Evolutionary conservation across 179 eudicot genomes (phyloP).

Genomic region (Monotropa hypopitys): DNA sequence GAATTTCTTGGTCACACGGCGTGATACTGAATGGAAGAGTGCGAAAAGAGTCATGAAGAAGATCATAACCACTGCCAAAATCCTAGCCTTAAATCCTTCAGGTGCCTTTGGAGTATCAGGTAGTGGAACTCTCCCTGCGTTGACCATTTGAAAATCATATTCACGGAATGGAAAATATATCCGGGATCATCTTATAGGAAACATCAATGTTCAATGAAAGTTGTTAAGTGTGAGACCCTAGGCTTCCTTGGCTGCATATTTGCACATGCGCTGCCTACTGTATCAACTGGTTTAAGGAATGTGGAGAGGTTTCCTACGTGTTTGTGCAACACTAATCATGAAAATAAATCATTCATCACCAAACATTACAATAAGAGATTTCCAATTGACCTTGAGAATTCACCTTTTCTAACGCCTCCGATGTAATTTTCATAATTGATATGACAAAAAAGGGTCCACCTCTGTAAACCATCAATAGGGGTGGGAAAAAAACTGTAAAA

Average conservation of each 20-base stretch:
- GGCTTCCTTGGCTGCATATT: background rate
- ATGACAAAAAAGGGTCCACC: background rate
- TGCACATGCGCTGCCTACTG: background rate
- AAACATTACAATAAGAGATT: background rate
- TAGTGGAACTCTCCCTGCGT: constrained; percentile 31
- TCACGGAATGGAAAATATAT: background rate
- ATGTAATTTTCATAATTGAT: background rate
- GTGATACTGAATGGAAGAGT: constrained; percentile 37
- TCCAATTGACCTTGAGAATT: background rate
- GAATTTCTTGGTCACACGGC: constrained; percentile 36
- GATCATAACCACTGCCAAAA: constrained; percentile 45
- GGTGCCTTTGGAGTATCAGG: constrained; percentile 34
- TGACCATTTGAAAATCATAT: constrained; percentile 7
- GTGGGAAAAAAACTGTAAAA: too few relatives aligned
- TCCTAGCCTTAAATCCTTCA: constrained; percentile 35
- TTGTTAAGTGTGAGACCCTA: background rate
- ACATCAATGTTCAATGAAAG: background rate
- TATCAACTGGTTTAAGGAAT: background rate
- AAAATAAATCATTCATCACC: background rate
- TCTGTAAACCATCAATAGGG: background rate
- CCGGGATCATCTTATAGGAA: background rate
- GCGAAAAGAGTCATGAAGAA: constrained; percentile 47
- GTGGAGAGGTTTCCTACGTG: background rate
- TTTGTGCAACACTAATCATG: background rate
- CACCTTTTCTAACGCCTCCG: background rate